Conservation (phyloP, 768 basidiomycete species). For the Pleurotus platypus region DNA sequence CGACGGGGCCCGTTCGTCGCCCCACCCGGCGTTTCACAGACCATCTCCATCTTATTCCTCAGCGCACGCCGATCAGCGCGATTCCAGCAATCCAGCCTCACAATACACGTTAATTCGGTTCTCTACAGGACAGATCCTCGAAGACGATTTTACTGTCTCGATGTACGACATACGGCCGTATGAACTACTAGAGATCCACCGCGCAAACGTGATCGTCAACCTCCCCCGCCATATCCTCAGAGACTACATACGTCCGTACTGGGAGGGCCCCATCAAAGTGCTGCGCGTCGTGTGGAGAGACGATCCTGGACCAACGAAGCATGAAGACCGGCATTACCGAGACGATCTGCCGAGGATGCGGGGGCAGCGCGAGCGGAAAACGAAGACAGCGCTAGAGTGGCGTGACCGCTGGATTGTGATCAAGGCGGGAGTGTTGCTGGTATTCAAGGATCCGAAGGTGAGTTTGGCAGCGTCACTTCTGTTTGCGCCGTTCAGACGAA, state of each 20-base stretch:
- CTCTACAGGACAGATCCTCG: constrained; percentile 66
- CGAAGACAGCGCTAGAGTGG: constrained; percentile 47
- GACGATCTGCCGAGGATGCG: constrained; percentile 6
- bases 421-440: constrained; percentile 46
- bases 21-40: background rate
- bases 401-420: constrained; percentile 61
- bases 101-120: constrained; percentile 58
- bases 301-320: background rate
- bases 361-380: constrained; percentile 1
- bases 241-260: constrained; percentile 54
- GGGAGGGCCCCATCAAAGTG: constrained; percentile 49
- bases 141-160: constrained; percentile 54
- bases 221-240: constrained; percentile 33
- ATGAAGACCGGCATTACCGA: background rate
- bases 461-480: constrained; percentile 14
- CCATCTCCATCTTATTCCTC: constrained; percentile 1
- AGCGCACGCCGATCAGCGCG: background rate
- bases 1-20: background rate
- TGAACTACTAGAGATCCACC: constrained; percentile 72
- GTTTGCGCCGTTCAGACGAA: background rate
- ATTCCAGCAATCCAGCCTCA: constrained; percentile 1
- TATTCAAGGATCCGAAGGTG: constrained; percentile 54
- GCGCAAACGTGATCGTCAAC: constrained; percentile 30
- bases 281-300: constrained; percentile 40
- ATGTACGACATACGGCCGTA: constrained; percentile 60